Conservation (phyloP, 2,329 filamentous ascomycete species). For the Aspergillus vadensis region DNA sequence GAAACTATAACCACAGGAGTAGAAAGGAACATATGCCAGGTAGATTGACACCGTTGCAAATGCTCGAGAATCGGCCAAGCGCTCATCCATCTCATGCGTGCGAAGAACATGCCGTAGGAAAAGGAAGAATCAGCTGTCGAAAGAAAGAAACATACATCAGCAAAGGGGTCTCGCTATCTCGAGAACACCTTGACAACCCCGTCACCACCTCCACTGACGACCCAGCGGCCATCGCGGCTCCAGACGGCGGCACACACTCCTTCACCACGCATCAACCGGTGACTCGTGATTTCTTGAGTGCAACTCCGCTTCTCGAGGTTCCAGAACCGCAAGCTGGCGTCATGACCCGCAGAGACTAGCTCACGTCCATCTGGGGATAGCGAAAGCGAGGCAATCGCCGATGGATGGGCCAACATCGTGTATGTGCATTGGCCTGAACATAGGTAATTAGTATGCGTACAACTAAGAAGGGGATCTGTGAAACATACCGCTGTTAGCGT, state of each 20-base stretch:
- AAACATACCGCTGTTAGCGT: conserved; percentile 93
- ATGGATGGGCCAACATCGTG: conserved; percentile 95
- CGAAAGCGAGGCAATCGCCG: conserved; percentile 86
- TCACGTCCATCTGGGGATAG: conserved; percentile 92
- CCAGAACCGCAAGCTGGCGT: conserved; percentile 96
- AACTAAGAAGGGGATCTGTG: too few species aligned
- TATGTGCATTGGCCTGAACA: conserved; percentile 92
- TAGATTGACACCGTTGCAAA: conserved; percentile 40
- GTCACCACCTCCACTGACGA: conserved; percentile 91
- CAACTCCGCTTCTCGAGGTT: conserved; percentile 92
- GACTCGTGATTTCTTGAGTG: conserved; percentile 90
- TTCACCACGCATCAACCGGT: conserved; percentile 92
- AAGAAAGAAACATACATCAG: conserved; percentile 32
- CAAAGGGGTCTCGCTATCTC: conserved; percentile 34
- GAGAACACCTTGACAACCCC: conserved; percentile 90
- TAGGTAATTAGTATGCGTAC: conserved; percentile 16
- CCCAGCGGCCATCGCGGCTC: conserved; percentile 93
- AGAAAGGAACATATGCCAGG: conserved; percentile 37
- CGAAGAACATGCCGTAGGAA: conserved; percentile 32
- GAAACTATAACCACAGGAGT: conserved; percentile 32
- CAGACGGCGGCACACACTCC: conserved; percentile 93
- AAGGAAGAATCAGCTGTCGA: conserved; percentile 22
- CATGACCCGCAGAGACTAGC: conserved; percentile 92
- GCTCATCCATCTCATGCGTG: conserved; percentile 40
- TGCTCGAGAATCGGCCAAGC: conserved; percentile 40